phyloP scores from a whole-genome alignment of 768 basidiomycete genomes.

The Psilocybe tampanensis region DNA sequence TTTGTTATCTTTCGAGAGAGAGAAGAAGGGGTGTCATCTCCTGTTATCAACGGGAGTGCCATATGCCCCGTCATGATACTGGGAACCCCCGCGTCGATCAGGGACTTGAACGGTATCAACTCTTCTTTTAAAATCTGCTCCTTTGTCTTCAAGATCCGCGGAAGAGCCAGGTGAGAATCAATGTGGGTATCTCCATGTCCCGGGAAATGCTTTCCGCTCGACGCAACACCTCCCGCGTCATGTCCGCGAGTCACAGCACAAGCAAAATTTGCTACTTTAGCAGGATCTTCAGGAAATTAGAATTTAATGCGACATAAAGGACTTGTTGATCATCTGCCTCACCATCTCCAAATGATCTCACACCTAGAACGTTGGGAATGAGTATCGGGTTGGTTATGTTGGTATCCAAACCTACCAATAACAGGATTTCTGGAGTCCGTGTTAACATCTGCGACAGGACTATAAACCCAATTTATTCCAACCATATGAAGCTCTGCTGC shows the following conservation, averaged over 20 bases:
- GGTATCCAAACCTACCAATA: constrained; percentile 48
- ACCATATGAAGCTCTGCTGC: constrained; percentile 58
- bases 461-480: constrained; percentile 74
- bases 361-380: constrained; percentile 40
- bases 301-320: background rate
- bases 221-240: constrained; percentile 50
- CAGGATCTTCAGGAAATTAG: constrained; percentile 48
- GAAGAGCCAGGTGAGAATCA: constrained; percentile 71
- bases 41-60: constrained; percentile 61
- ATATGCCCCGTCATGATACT: constrained; percentile 78
- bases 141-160: constrained; percentile 55
- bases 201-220: constrained; percentile 72
- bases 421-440: constrained; percentile 71
- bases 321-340: constrained; percentile 7
- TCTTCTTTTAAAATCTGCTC: constrained; percentile 47
- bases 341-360: constrained; percentile 75
- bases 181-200: constrained; percentile 76
- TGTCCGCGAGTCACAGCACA: constrained; percentile 51
- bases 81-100: constrained; percentile 44
- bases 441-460: constrained; percentile 75
- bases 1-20: constrained; percentile 56
- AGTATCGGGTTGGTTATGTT: background rate
- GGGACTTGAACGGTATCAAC: constrained; percentile 57
- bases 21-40: constrained; percentile 58
- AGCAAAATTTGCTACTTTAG: constrained; percentile 50